Evolutionary conservation across 257 asterid genomes (phyloP).

Genomic region (Nicotiana tomentosiformis): DNA sequence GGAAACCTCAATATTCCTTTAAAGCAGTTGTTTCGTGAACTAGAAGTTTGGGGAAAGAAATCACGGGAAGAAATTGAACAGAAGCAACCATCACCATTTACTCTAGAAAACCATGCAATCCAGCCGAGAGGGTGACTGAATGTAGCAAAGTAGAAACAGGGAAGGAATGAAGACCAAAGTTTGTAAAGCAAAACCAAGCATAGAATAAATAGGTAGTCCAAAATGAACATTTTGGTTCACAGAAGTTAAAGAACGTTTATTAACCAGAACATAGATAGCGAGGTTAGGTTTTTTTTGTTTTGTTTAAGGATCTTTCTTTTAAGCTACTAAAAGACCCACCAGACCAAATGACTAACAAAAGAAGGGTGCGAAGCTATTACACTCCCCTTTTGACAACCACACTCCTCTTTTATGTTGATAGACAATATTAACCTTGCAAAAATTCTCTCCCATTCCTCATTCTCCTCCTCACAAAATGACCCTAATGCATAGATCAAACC

Average conservation of each 20-base stretch:
- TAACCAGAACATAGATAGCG: slow-evolving; percentile 1
- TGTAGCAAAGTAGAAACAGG: too few relatives aligned
- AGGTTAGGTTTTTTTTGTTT: not conserved
- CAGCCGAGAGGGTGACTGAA: too few relatives aligned
- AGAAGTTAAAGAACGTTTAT: not conserved
- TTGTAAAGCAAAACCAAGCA: not conserved
- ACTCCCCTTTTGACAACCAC: not conserved
- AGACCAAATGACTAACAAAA: not conserved
- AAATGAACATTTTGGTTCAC: not conserved
- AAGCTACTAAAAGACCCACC: not conserved
- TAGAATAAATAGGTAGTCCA: not conserved
- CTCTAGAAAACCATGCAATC: too few relatives aligned
- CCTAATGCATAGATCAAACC: not conserved
- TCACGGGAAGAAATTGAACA: not conserved
- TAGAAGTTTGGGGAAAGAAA: not conserved
- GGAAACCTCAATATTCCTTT: not conserved
- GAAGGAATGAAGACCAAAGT: not conserved
- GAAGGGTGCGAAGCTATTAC: not conserved
- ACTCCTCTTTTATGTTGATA: not conserved
- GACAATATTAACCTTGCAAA: not conserved
- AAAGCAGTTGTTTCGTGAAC: not conserved
- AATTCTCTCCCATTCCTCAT: not conserved
- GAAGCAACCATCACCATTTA: not conserved
- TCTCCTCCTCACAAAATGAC: not conserved
- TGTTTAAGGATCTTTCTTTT: not conserved